Evolutionary conservation across 1,139 yeast genomes (phyloP), one percentile per base, ranked within the genome.

Genomic region (Pichia sp.): DNA sequence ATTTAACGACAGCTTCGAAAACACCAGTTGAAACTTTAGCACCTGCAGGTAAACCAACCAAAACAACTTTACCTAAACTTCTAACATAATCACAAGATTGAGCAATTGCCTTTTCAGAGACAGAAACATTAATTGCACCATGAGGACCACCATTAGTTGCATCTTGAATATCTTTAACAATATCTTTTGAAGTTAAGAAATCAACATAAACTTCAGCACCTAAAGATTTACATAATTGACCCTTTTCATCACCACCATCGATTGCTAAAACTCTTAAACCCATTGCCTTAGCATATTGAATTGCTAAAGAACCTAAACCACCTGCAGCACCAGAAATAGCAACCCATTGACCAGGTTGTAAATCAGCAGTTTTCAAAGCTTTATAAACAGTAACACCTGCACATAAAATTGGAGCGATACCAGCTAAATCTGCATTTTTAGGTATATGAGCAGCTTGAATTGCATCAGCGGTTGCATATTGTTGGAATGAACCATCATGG

Each of bases 341-440:
- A 48, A 79, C 84, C 83, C 84, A 79, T 60, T 80, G 75, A 52
- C 88, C 88, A 37, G 85, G 75, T 47, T 51, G 44, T 32, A 57
- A 44, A 30, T 71, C 69, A 44, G 86, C 83, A 34, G 83, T 78
- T 68, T 81, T 80, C 60, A 80, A 67, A 22, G 88, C 88, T 64
- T 80, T 80, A 72, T 79, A 80, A 38, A 79, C 86, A 35, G 88
- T 81, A 56, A 81, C 77, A 68, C 89, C 89, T 32, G 86, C 89
- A 74, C 89, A 81, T 58, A 81, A 67, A 49, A 81, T 75, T 52
- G 89, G 89, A 24, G 86, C 77, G 42, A 76, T 75, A 51, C 71
- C 64, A 42, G 85, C 84, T 59, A 80, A 69, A 56, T 79, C 82
- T 35, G 82, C 68, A 44, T 77, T 79, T 51, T 68, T 54, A 41